Conservation (phyloP, 805 yeast species). For the Cyberlindnera sargentensis region DNA sequence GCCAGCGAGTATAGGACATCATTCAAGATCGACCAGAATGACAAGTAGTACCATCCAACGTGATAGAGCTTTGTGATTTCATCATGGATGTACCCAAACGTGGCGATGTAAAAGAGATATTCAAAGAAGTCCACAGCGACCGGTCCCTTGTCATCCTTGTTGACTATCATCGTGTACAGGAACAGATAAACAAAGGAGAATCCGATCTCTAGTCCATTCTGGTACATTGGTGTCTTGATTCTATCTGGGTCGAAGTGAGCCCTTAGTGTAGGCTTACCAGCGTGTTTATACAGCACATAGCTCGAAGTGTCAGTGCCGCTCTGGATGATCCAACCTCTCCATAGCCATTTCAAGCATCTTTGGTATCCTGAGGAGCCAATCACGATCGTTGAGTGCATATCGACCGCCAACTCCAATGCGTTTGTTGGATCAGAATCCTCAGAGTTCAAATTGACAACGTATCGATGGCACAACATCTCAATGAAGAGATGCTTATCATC, state of each 20-base stretch:
- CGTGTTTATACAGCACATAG: conserved; percentile 57
- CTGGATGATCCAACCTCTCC: conserved; percentile 92
- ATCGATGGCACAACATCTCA: conserved; percentile 72
- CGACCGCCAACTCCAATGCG: conserved; percentile 81
- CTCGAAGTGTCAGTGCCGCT: conserved; percentile 60
- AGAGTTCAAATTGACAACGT: conserved; percentile 55
- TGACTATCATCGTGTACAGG: conserved; percentile 57
- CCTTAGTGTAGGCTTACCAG: conserved; percentile 44
- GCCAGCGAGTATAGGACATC: conserved; percentile 58
- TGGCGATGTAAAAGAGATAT: conserved; percentile 51
- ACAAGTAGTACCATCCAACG: conserved; percentile 64
- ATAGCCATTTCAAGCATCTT: conserved; percentile 79
- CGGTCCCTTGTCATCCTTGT: conserved; percentile 38
- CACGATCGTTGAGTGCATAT: conserved; percentile 69
- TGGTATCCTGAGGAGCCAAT: conserved; percentile 81
- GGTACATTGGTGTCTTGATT: conserved; percentile 79
- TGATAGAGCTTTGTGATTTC: conserved; percentile 68
- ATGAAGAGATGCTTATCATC: conserved; percentile 56
- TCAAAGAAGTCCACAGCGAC: conserved; percentile 42
- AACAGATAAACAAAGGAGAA: conserved; percentile 58
- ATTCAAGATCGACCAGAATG: conserved; percentile 76
- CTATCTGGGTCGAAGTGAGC: conserved; percentile 77
- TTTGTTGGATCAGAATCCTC: conserved; percentile 57
- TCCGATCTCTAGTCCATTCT: conserved; percentile 62
- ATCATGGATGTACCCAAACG: conserved; percentile 59